Evolutionary conservation across 2,329 filamentous ascomycete genomes (phyloP).

Genomic region (Talaromyces atroroseus): DNA sequence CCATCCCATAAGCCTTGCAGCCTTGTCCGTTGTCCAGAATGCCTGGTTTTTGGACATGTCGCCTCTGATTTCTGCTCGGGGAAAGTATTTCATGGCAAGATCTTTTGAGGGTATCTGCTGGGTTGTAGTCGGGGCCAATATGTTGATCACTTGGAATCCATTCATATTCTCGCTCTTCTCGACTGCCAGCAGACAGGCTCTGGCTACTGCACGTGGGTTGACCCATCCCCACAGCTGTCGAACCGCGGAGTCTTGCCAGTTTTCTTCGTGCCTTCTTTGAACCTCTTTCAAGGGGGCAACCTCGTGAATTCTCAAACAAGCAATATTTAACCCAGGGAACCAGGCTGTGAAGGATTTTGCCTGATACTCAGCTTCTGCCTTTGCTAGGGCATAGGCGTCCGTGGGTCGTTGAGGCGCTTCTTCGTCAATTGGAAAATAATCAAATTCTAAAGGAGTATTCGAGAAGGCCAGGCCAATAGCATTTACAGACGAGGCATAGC

Average conservation of each 20-base stretch:
- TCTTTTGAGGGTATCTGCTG: slow-evolving; percentile 20
- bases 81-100: slow-evolving; percentile 22
- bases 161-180: slow-evolving; percentile 28
- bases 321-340: slow-evolving; percentile 36
- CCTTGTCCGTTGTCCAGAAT: slow-evolving; percentile 21
- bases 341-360: slow-evolving; percentile 30
- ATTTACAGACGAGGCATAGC: slow-evolving; percentile 35
- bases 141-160: slow-evolving; percentile 33
- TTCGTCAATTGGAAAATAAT: slow-evolving; percentile 37
- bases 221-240: slow-evolving; percentile 37
- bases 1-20: slow-evolving; percentile 23
- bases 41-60: slow-evolving; percentile 21
- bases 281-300: slow-evolving; percentile 28
- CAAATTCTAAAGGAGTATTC: slow-evolving; percentile 29
- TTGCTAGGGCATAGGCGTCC: slow-evolving; percentile 34
- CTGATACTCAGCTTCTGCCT: slow-evolving; percentile 32
- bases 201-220: slow-evolving; percentile 28
- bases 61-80: slow-evolving; percentile 20
- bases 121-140: slow-evolving; percentile 29
- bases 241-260: slow-evolving; percentile 31
- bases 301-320: slow-evolving; percentile 35
- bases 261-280: slow-evolving; percentile 26
- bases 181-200: slow-evolving; percentile 31
- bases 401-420: slow-evolving; percentile 28
- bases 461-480: slow-evolving; percentile 36